Conservation (phyloP, 2,329 filamentous ascomycete species). For the Cercospora beticola region DNA sequence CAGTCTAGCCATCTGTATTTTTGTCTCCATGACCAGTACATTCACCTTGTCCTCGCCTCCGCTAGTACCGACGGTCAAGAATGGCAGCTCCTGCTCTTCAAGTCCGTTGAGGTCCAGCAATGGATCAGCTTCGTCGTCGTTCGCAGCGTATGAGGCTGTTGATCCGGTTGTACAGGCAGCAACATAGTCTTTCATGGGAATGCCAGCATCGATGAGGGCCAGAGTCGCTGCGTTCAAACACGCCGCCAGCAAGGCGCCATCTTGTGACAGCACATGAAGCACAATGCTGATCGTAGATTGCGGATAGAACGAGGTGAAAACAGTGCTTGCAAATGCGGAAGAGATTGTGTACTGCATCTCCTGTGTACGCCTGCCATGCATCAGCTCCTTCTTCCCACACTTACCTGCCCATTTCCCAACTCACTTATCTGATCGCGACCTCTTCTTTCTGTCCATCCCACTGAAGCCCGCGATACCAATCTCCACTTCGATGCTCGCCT, state of each 20-base stretch:
- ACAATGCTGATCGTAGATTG: slow-evolving; percentile 80
- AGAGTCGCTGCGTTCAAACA: slow-evolving; percentile 89
- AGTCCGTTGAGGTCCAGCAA: slow-evolving; percentile 74
- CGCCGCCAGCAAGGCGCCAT: slow-evolving; percentile 85
- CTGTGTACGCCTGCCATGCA: slow-evolving; percentile 64
- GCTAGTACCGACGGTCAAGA: slow-evolving; percentile 75
- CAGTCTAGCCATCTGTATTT: slow-evolving; percentile 75
- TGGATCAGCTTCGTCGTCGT: slow-evolving; percentile 73
- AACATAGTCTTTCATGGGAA: slow-evolving; percentile 92
- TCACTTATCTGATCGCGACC: slow-evolving; percentile 75
- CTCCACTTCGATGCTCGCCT: slow-evolving; percentile 73
- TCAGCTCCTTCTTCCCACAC: slow-evolving; percentile 16
- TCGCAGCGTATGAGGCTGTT: slow-evolving; percentile 62
- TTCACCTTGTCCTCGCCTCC: slow-evolving; percentile 64
- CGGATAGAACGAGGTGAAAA: slow-evolving; percentile 86
- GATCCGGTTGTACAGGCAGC: slow-evolving; percentile 84
- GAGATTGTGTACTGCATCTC: slow-evolving; percentile 80
- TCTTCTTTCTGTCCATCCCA: slow-evolving; percentile 77
- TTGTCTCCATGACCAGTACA: slow-evolving; percentile 81
- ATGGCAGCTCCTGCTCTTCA: slow-evolving; percentile 86
- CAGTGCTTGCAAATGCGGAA: slow-evolving; percentile 70
- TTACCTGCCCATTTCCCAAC: slow-evolving; percentile 35
- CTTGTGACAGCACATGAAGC: slow-evolving; percentile 83
- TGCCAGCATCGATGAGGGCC: slow-evolving; percentile 88
- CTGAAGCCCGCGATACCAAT: slow-evolving; percentile 86